Evolutionary conservation across 352 stramenopile species (phyloP).

Genomic region (Globisporangium mamillatum): DNA sequence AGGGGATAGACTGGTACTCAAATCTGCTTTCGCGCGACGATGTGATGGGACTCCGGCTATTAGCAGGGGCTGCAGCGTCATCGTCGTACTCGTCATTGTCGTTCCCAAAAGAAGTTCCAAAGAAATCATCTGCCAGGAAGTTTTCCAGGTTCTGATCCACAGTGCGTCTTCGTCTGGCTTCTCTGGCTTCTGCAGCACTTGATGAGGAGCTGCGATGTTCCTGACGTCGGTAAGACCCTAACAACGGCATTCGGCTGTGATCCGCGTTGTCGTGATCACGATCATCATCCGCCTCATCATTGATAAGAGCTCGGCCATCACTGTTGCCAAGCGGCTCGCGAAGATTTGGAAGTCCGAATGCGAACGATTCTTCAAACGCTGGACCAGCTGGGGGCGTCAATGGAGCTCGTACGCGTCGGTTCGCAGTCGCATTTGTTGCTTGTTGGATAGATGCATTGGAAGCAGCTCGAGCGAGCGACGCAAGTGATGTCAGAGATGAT

Average conservation of each 20-base stretch:
- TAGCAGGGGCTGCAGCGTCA: constrained; percentile 14
- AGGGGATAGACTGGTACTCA: constrained; percentile 21
- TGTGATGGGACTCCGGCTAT: constrained; percentile 12
- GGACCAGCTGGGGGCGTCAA: constrained; percentile 22
- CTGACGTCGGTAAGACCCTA: constrained; percentile 39
- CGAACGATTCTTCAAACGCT: constrained; percentile 32
- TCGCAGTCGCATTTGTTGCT: constrained; percentile 2
- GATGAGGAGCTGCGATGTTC: constrained; percentile 19
- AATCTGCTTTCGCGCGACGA: background rate
- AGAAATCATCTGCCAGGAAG: constrained; percentile 67
- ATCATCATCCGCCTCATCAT: constrained; percentile 28
- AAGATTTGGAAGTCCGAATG: constrained; percentile 35
- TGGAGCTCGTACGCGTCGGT: constrained; percentile 17
- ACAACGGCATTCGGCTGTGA: constrained; percentile 54
- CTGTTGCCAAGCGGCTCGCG: constrained; percentile 24
- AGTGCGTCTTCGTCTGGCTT: constrained; percentile 24
- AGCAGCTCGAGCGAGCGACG: constrained; percentile 31
- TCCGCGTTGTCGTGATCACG: constrained; percentile 30
- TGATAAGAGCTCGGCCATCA: constrained; percentile 26
- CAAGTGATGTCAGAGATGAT: constrained; percentile 65
- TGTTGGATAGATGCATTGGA: constrained; percentile 12
- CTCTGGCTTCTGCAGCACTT: constrained; percentile 17
- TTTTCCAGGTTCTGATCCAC: constrained; percentile 39
- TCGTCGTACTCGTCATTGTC: constrained; percentile 25
- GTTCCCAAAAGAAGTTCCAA: constrained; percentile 47